A percentile compares a stretch with the other conserved stretches of the same genome.
Evolutionary conservation across 176 grass and related monocot genomes (phyloP).

Genomic region (Oryza glumipatula): DNA sequence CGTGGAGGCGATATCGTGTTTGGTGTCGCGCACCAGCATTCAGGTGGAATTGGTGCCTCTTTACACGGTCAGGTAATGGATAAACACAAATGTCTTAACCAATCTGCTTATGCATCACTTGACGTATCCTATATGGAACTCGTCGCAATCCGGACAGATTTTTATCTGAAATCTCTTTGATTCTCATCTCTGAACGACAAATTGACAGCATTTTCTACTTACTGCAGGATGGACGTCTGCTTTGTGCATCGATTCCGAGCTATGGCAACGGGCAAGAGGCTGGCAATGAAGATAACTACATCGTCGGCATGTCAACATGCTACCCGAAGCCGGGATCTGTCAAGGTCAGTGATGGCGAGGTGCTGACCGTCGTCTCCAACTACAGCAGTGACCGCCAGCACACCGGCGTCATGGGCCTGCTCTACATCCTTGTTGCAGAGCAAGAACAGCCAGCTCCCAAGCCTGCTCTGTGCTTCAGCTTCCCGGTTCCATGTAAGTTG

Average conservation of each 20-base stretch:
- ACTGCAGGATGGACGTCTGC: constrained; percentile 65
- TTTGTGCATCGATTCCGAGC: constrained; percentile 62
- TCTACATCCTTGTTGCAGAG: constrained; percentile 90
- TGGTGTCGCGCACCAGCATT: constrained; percentile 81
- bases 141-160: background rate
- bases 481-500: constrained; percentile 57
- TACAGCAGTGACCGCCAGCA: constrained; percentile 75
- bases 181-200: background rate
- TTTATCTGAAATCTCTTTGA: background rate
- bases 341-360: constrained; percentile 60
- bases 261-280: constrained; percentile 68
- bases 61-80: constrained; percentile 64
- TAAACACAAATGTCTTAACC: background rate
- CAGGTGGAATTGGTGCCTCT: constrained; percentile 60
- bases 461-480: constrained; percentile 41
- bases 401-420: constrained; percentile 81
- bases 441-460: constrained; percentile 11
- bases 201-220: background rate
- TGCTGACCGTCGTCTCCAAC: constrained; percentile 75
- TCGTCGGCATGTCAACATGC: constrained; percentile 85
- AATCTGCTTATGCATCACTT: background rate
- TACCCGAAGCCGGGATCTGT: constrained; percentile 71
- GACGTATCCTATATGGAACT: background rate
- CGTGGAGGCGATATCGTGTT: constrained; percentile 76
- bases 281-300: constrained; percentile 81